Evolutionary conservation across 1,284 basidiomycete species (phyloP).

Genomic region (Ceratobasidium sp.): DNA sequence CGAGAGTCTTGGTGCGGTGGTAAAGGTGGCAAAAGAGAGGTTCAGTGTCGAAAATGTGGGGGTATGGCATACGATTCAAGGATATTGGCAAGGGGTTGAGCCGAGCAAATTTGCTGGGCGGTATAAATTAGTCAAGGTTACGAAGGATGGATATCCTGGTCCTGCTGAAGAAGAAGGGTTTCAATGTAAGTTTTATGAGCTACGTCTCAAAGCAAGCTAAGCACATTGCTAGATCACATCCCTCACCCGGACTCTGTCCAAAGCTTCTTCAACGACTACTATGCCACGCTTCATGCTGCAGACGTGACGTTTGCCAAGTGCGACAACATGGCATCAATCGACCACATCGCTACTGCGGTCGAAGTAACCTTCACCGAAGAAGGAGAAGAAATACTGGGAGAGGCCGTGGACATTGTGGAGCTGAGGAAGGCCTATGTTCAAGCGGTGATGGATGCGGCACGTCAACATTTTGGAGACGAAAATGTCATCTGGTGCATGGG

Average conservation of each 20-base stretch:
- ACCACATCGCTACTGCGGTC: conserved; percentile 36
- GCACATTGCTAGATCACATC: conserved; percentile 32
- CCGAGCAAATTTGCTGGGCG: conserved; percentile 36
- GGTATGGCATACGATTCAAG: conserved; percentile 41
- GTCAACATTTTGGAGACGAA: conserved; percentile 34
- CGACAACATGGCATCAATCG: conserved; percentile 41
- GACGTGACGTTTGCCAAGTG: conserved; percentile 40
- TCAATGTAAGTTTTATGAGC: conserved; percentile 11
- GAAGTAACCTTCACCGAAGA: conserved; percentile 15
- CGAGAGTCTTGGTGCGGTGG: conserved; percentile 34
- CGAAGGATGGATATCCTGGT: conserved; percentile 41
- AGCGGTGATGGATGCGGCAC: conserved; percentile 36
- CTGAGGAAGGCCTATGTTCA: conserved; percentile 32
- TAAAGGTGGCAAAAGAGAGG: conserved; percentile 34
- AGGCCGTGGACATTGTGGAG: conserved; percentile 22
- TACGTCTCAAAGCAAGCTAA: background rate
- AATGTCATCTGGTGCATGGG: conserved; percentile 41
- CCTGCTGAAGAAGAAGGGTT: conserved; percentile 37
- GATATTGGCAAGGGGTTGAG: conserved; percentile 40
- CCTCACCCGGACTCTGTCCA: conserved; percentile 38
- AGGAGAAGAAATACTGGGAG: conserved; percentile 30
- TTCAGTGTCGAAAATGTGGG: conserved; percentile 38
- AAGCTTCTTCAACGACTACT: conserved; percentile 39
- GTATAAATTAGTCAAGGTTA: conserved; percentile 40
- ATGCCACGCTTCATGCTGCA: conserved; percentile 24